phyloP scores from a whole-genome alignment of 2,329 filamentous ascomycete species.

The Arthrobotrys iridis region DNA sequence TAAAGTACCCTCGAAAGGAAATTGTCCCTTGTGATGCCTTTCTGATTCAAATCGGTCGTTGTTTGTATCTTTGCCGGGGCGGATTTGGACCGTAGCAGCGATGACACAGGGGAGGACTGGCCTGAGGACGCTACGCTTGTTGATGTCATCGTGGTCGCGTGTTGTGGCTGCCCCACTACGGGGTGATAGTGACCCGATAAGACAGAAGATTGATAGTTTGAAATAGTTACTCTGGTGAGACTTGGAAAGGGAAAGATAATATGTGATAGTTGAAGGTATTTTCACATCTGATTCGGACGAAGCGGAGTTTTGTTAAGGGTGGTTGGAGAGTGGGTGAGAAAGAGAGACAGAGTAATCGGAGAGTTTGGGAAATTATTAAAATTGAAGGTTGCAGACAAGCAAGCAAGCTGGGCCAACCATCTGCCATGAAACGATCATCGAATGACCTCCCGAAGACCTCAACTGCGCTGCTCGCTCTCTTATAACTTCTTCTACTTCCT shows the following conservation, averaged over 20 bases:
- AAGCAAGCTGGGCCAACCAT: too few relatives aligned
- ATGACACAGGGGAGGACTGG: slow-evolving; percentile 33
- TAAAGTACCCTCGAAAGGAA: slow-evolving; percentile 36
- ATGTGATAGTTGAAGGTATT: neutral
- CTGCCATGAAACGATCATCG: slow-evolving; percentile 3
- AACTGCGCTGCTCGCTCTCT: too few relatives aligned
- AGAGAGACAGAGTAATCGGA: too few relatives aligned
- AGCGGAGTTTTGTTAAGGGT: neutral
- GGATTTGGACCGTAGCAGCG: slow-evolving; percentile 42
- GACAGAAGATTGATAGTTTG: neutral
- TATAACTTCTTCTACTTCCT: neutral
- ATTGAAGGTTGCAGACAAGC: neutral
- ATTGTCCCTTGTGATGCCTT: slow-evolving; percentile 13
- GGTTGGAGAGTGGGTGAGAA: neutral
- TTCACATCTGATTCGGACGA: neutral
- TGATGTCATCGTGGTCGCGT: slow-evolving; percentile 40
- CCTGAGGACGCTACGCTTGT: slow-evolving; percentile 28
- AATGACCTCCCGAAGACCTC: neutral
- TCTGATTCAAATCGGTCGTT: neutral
- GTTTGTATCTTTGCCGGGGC: slow-evolving; percentile 44
- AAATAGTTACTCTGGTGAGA: neutral
- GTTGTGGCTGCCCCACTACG: slow-evolving; percentile 32
- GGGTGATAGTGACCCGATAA: neutral
- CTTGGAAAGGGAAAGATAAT: neutral
- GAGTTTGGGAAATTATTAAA: slow-evolving; percentile 29